Percentiles rank a stretch among this genome's conserved stretches.
Conservation (phyloP, 192 early-diverging fungal species). For the Entomortierella chlamydospora region DNA sequence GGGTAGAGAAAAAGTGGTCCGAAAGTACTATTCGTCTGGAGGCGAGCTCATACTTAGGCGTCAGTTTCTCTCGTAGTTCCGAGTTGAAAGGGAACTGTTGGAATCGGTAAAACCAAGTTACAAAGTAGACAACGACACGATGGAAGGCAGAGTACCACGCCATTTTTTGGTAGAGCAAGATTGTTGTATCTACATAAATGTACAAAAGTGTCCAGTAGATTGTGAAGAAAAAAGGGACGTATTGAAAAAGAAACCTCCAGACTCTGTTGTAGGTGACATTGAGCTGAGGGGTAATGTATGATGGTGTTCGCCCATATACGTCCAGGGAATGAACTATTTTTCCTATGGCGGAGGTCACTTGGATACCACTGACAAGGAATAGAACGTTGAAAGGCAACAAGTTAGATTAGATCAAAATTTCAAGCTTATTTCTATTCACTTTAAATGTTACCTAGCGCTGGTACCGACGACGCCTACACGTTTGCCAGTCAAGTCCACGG, state of each 20-base stretch:
- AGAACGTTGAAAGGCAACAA: too few relatives aligned
- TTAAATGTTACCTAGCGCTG: constrained; percentile 34
- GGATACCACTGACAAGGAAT: constrained; percentile 54
- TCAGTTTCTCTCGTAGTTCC: constrained; percentile 17
- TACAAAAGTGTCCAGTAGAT: constrained; percentile 41
- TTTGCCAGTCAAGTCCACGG: constrained; percentile 54
- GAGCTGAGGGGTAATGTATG: constrained; percentile 45
- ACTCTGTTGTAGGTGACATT: constrained; percentile 27
- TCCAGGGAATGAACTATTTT: constrained; percentile 39
- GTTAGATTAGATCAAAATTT: too few relatives aligned
- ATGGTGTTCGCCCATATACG: constrained; percentile 57
- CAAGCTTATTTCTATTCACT: too few relatives aligned
- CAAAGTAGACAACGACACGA: constrained; percentile 18
- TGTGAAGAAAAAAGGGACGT: constrained; percentile 40
- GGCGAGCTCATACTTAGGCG: constrained; percentile 28
- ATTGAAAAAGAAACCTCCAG: constrained; percentile 35
- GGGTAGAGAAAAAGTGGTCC: constrained; percentile 17
- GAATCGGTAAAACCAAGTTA: constrained; percentile 37
- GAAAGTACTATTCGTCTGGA: constrained; percentile 28
- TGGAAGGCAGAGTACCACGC: constrained; percentile 40
- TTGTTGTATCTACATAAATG: constrained; percentile 16
- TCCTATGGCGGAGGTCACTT: constrained; percentile 51
- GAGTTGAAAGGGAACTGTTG: constrained; percentile 7
- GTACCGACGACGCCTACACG: constrained; percentile 57
- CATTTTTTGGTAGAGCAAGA: constrained; percentile 36